Conservation (phyloP, 768 basidiomycete genomes). For the Hygrocybe punicea region DNA sequence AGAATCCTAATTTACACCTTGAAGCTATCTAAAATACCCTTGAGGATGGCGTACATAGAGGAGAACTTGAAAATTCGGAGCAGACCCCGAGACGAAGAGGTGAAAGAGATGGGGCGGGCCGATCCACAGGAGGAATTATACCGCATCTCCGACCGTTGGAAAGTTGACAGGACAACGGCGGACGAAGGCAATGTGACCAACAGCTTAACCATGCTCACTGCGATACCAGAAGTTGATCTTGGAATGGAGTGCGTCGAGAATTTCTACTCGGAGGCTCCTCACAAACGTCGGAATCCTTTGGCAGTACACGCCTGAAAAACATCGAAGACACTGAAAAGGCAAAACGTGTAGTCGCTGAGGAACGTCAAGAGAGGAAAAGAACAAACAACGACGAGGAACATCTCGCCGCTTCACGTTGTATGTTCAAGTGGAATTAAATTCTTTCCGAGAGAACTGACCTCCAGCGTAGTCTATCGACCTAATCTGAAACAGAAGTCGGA, state of each 20-base stretch:
- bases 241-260: conserved; percentile 86
- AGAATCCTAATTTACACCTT: neutral
- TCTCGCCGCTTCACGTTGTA: conserved; percentile 84
- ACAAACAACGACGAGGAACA: conserved; percentile 70
- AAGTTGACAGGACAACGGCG: conserved; percentile 51
- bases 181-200: conserved; percentile 95
- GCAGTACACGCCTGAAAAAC: conserved; percentile 85
- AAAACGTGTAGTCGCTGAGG: conserved; percentile 79
- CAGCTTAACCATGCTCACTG: conserved; percentile 92
- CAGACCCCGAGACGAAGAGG: conserved; percentile 47
- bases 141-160: conserved; percentile 66
- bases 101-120: conserved; percentile 41
- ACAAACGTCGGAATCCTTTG: neutral
- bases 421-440: conserved; percentile 23
- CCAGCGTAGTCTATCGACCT: conserved; percentile 72
- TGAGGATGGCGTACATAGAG: conserved; percentile 98
- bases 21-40: neutral
- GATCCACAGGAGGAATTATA: conserved; percentile 82
- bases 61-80: conserved; percentile 80
- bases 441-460: conserved; percentile 5
- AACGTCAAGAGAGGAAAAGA: conserved; percentile 57
- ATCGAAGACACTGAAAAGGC: conserved; percentile 98
- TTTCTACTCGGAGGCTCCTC: neutral
- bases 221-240: conserved; percentile 96
- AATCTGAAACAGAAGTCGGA: conserved; percentile 82